Evolutionary conservation across 1,139 yeast genomes (phyloP), one percentile per base, ranked within the genome.

Genomic region (Pichia sp.): DNA sequence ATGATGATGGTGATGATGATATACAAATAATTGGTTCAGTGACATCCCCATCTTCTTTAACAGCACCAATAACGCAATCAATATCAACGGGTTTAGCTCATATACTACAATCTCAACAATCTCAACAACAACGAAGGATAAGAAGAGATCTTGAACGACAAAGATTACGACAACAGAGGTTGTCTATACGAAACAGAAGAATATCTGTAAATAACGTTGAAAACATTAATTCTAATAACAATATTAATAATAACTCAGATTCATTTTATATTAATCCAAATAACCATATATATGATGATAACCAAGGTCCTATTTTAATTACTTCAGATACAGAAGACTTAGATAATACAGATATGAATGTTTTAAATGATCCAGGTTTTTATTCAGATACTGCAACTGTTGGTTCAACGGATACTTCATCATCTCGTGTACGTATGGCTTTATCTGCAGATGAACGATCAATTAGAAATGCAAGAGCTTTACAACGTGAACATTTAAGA

Each of bases 271-370:
- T 22, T 20, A 43, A 46, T 37, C 45, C 47, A 10, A 45, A 45
- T 23, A 20, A 39, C 9, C 46, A 43, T 35, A 46, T 45, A 5
- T 35, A 42, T 26, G 44, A 36, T 27, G 28, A 36, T 30, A 25
- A 30, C 6, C 22, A 16, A 4, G 41, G 27, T 7, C 43, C 46
- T 6, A 45, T 47, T 26, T 16, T 47, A 28, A 39, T 49, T 12
- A 40, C 35, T n/a, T 49, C 52, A 4, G 54, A 51, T 37, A 38
- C 30, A 29, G 45, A 42, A 28, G 46, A 41, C 31, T 4, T 25
- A 3, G 41, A 38, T 7, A 26, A 24, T 20, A 10, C 23, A 8
- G 35, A 30, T 23, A 12, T 12, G 2, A 35, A 30, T 28, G 7
- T 12, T 10, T 12, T 27, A 12, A n/a, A 26, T n/a, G 43, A 41